Base-by-base conservation (phyloP, 2,329 filamentous ascomycete genomes). In the Phialocephala subalpina region DNA sequence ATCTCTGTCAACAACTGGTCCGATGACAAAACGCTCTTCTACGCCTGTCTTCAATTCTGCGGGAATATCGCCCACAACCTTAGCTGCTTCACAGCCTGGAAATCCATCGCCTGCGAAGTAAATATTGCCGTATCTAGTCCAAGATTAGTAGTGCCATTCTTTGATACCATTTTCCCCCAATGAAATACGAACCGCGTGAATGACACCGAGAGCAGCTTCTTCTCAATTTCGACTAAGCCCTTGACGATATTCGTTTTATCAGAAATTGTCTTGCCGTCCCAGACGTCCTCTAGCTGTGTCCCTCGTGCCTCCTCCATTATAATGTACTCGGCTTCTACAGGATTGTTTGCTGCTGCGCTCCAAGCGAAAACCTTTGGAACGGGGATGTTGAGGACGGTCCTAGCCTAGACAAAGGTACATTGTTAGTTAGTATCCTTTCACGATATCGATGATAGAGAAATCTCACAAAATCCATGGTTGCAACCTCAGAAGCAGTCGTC, bases 261-360 rank as follows among this genome's bases (percentile, higher is more conserved):
- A 65, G 55, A 58, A 76, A 40, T 25, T 68, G n/a, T 65, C 62
- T 77, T 72, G 8, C 71, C 66, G 36, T 74, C 63, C 78, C 77
- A 80, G 42, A 73, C 36, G 22, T 71, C 64, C 6, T 18, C 65
- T 58, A 80, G 70, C 62, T 69, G 70, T 40, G 58, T 75, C n/a
- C 78, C 76, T 66, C 62, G 36, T 14, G 73, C 76, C 69, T 79
- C 75, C 63, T 79, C 78, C 75, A 78, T 79, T 45, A 80, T 76
- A 57, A 80, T 79, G 62, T 80, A 80, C 66, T 79, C 72, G 18
- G 73, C 70, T 68, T 67, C 69, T 36, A 74, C 74, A 22, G 70
- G 70, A 65, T 77, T 73, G 12, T 71, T 57, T 56, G 67, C 38
- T 9, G 40, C 60, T 42, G 70, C 67, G 33, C 63, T 68, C 68